Conservation (phyloP, 495 filamentous ascomycete genomes). For the Bathelium albidoporum region DNA sequence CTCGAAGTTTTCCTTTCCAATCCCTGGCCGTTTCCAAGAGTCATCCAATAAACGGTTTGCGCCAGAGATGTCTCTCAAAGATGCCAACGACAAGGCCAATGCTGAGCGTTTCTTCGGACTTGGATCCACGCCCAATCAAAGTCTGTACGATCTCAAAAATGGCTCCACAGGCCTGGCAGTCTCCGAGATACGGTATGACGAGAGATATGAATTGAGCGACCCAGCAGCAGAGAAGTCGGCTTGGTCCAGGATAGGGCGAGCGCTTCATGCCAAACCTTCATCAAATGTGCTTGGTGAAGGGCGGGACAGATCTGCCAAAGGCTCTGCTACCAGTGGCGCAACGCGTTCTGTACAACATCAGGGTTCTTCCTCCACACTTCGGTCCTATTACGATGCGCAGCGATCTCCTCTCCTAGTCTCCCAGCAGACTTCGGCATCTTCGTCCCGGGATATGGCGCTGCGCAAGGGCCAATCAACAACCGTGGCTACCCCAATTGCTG, state of each 20-base stretch:
- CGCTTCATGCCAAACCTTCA: conserved; percentile 10
- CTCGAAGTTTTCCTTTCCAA: conserved; percentile 23
- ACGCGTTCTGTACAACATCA: conserved; percentile 13
- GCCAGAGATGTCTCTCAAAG: not conserved
- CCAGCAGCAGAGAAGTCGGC: not conserved
- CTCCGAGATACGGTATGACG: conserved; percentile 21
- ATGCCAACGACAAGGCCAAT: not conserved
- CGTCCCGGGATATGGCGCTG: conserved; percentile 28
- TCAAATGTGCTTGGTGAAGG: conserved; percentile 20
- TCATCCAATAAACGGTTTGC: not conserved
- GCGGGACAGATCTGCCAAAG: conserved; percentile 6
- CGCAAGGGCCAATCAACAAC: conserved; percentile 20
- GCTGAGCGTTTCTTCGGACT: not conserved
- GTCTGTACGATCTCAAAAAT: conserved; percentile 5
- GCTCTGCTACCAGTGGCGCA: conserved; percentile 15
- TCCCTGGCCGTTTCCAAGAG: conserved; percentile 12
- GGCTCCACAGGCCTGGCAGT: conserved; percentile 22
- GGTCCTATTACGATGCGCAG: conserved; percentile 27
- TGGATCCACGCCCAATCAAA: not conserved
- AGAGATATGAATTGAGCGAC: conserved; percentile 13
- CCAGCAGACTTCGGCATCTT: conserved; percentile 32
- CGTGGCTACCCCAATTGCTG: conserved; percentile 6
- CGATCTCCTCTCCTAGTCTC: conserved; percentile 25
- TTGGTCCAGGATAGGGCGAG: not conserved
- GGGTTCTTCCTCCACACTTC: conserved; percentile 24